Evolutionary conservation across 2,329 filamentous ascomycete genomes (phyloP).

Genomic region (Scedosporium aurantiacum): DNA sequence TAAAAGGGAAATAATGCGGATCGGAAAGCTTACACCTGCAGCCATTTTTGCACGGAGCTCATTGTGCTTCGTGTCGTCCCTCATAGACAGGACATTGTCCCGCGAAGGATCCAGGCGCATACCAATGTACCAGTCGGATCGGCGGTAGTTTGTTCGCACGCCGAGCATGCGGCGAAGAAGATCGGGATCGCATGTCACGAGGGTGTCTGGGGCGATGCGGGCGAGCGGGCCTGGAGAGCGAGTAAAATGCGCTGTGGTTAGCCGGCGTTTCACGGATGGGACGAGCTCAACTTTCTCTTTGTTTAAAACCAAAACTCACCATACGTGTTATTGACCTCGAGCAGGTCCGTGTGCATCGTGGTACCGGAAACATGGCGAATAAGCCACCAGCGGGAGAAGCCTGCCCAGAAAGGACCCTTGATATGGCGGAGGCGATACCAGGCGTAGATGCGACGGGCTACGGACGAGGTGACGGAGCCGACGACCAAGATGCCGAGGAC

Average conservation of each 20-base stretch:
- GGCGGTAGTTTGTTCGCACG: constrained; percentile 24
- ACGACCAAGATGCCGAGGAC: neutral
- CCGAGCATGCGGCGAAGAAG: constrained; percentile 25
- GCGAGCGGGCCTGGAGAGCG: constrained; percentile 22
- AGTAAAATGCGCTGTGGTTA: neutral
- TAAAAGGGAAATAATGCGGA: constrained; percentile 9
- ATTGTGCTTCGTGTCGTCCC: constrained; percentile 32
- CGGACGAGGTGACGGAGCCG: neutral
- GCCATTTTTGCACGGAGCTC: constrained; percentile 36
- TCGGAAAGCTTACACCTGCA: constrained; percentile 26
- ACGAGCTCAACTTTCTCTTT: constrained; percentile 9
- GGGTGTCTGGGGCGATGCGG: constrained; percentile 30
- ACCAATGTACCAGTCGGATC: constrained; percentile 33
- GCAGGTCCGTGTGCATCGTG: constrained; percentile 22
- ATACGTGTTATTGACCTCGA: constrained; percentile 23
- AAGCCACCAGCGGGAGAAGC: constrained; percentile 29
- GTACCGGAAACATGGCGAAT: constrained; percentile 19
- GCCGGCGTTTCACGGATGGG: neutral
- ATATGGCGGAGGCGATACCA: constrained; percentile 28
- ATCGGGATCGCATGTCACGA: constrained; percentile 27
- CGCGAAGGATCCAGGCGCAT: constrained; percentile 40
- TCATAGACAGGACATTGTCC: constrained; percentile 40
- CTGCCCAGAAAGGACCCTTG: constrained; percentile 25
- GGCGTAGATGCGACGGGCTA: neutral
- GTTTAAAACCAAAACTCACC: constrained; percentile 16